Conservation (phyloP, 192 early-diverging fungal species). For the Anaeromyces robustus region DNA sequence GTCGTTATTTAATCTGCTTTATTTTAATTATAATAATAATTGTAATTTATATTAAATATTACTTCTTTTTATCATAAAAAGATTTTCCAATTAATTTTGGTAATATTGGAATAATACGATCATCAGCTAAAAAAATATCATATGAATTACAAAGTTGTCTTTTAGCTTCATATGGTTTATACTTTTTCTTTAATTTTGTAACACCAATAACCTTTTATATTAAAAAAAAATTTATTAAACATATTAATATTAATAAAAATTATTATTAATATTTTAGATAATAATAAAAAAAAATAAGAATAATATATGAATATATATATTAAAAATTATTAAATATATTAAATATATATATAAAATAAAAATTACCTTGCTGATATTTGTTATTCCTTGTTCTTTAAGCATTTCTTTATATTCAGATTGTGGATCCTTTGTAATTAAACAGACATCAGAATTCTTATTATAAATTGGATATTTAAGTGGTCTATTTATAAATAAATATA, state of each 20-base stretch:
- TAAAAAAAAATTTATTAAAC: neutral
- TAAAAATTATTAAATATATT: too few relatives aligned
- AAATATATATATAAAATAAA: neutral
- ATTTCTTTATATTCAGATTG: conserved; percentile 61
- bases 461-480: conserved; percentile 53
- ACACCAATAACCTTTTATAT: conserved; percentile 52
- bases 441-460: conserved; percentile 51
- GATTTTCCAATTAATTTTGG: conserved; percentile 66
- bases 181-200: conserved; percentile 61
- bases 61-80: conserved; percentile 75
- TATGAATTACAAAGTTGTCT: conserved; percentile 56
- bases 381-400: conserved; percentile 43
- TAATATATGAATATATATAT: too few relatives aligned
- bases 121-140: conserved; percentile 81
- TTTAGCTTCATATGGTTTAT: conserved; percentile 63
- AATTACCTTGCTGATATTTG: conserved; percentile 40
- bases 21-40: too few relatives aligned
- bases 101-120: conserved; percentile 54
- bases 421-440: conserved; percentile 78
- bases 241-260: too few relatives aligned
- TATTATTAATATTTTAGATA: too few relatives aligned
- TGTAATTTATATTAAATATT: conserved; percentile 16
- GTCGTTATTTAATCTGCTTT: too few relatives aligned
- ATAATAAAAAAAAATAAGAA: too few relatives aligned
- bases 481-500: conserved; percentile 15